phyloP scores from a whole-genome alignment of 2,329 filamentous ascomycete species.

The Neofusicoccum ribis region DNA sequence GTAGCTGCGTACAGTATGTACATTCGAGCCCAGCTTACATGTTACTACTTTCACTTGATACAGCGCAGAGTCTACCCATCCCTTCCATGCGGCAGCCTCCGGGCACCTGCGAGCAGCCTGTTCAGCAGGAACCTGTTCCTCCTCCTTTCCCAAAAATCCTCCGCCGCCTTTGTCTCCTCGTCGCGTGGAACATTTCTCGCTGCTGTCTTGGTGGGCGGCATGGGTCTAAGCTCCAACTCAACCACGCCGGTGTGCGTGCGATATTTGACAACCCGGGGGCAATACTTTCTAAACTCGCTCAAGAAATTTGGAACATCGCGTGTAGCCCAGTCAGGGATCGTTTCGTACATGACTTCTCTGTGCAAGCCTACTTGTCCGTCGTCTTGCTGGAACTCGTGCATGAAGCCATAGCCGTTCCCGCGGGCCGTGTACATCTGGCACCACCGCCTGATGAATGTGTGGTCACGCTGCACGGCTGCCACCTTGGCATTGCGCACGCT shows the following conservation, averaged over 20 bases:
- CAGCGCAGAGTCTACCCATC: background rate
- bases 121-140: background rate
- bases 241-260: conserved; percentile 14
- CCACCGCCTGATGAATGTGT: background rate
- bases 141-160: background rate
- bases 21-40: too few species aligned
- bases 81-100: background rate
- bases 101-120: background rate
- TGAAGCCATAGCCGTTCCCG: background rate
- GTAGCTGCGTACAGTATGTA: too few species aligned
- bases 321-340: background rate
- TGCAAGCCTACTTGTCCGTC: background rate
- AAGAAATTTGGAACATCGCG: background rate
- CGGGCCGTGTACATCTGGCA: background rate
- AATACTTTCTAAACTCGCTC: background rate
- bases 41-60: too few species aligned
- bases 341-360: background rate
- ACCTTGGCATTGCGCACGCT: background rate
- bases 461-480: background rate
- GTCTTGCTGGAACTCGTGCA: background rate
- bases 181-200: too few species aligned
- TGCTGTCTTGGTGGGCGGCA: background rate
- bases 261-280: background rate
- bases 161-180: too few species aligned
- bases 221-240: background rate